Percentiles rank a stretch among this genome's conserved stretches.
These are phyloP conservation scores for Penicillium thymicola DNA, from an alignment of 2,329 filamentous ascomycete species.

Conservation along the genomic window DNA sequence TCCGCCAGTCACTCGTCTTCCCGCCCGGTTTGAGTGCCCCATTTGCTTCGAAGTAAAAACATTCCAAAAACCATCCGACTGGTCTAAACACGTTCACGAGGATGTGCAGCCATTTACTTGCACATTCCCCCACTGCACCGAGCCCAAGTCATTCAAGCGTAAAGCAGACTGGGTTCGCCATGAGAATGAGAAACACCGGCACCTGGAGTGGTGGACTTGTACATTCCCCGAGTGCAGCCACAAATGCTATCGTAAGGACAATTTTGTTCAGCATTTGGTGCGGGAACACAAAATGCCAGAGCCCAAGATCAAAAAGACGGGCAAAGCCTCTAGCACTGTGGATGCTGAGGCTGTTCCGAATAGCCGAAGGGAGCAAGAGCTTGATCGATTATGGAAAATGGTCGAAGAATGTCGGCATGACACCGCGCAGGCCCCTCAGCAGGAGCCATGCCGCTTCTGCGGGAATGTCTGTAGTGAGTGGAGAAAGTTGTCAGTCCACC, in stretches of 20 bases:
- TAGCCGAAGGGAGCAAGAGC: constrained; percentile 33
- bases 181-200: constrained; percentile 86
- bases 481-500: constrained; percentile 92
- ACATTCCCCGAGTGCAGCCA: constrained; percentile 77
- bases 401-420: constrained; percentile 75
- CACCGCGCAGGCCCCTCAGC: constrained; percentile 61
- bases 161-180: constrained; percentile 96
- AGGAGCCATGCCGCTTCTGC: constrained; percentile 86
- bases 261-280: constrained; percentile 88
- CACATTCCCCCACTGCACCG: constrained; percentile 77
- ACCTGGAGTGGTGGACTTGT: constrained; percentile 88
- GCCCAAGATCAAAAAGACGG: constrained; percentile 71
- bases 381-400: constrained; percentile 69
- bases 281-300: constrained; percentile 85
- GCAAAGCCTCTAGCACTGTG: constrained; percentile 47
- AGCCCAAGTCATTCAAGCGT: constrained; percentile 88
- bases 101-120: constrained; percentile 92
- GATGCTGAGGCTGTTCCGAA: constrained; percentile 21
- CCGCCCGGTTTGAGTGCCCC: constrained; percentile 85
- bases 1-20: constrained; percentile 72
- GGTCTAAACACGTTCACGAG: constrained; percentile 95
- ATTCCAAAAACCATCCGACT: constrained; percentile 88
- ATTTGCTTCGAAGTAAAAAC: constrained; percentile 82
- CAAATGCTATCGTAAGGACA: constrained; percentile 81
- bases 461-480: constrained; percentile 75